Conservation (phyloP, 2,329 filamentous ascomycete genomes). For the Talaromyces sp. region DNA sequence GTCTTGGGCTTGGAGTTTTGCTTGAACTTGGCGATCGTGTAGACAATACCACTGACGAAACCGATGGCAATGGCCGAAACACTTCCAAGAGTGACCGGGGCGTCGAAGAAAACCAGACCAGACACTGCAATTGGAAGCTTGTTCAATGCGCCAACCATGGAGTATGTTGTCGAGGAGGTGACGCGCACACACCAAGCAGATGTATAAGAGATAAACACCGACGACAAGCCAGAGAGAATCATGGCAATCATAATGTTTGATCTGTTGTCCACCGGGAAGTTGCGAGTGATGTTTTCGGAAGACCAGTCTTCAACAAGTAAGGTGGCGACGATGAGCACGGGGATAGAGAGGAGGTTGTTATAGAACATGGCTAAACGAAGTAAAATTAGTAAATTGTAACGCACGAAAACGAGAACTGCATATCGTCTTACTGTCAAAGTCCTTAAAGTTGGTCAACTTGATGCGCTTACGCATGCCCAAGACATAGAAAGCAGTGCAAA, state of each 20-base stretch:
- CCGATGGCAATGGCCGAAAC: constrained; percentile 87
- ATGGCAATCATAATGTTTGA: constrained; percentile 80
- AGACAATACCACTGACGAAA: constrained; percentile 88
- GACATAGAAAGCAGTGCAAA: constrained; percentile 87
- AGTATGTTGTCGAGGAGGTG: constrained; percentile 96
- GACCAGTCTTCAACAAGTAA: constrained; percentile 91
- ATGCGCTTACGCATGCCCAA: constrained; percentile 96
- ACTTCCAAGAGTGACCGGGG: constrained; percentile 85
- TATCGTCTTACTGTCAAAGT: constrained; percentile 83
- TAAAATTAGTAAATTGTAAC: constrained; percentile 15
- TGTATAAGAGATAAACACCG: constrained; percentile 99
- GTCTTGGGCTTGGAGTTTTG: constrained; percentile 65
- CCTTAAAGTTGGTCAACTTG: constrained; percentile 99
- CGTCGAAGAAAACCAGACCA: constrained; percentile 91
- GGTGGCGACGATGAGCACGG: constrained; percentile 77
- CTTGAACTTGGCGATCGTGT: constrained; percentile 78
- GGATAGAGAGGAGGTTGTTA: constrained; percentile 97
- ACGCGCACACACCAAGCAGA: constrained; percentile 98
- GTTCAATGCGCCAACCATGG: constrained; percentile 96
- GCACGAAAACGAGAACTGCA: background rate
- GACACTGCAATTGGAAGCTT: constrained; percentile 94
- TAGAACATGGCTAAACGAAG: constrained; percentile 83
- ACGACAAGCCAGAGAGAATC: constrained; percentile 86
- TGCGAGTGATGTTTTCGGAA: constrained; percentile 69
- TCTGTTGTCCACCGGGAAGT: constrained; percentile 80